These are phyloP conservation scores for Melanogaster broomeanus DNA, from an alignment of 768 basidiomycete genomes.

Conservation along the genomic window DNA sequence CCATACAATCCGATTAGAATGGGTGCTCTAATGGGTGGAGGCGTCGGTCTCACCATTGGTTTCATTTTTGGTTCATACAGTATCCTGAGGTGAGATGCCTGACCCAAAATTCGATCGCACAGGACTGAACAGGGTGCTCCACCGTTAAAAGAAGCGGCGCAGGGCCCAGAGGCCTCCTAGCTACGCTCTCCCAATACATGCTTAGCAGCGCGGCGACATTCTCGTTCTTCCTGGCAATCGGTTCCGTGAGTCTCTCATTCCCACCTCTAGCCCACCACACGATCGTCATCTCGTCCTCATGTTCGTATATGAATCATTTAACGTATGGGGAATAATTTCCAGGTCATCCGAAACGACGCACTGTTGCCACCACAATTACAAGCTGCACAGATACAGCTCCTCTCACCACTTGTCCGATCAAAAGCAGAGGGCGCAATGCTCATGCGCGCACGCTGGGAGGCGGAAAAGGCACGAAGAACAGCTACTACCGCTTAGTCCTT, in stretches of 20 bases:
- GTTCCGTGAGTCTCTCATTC: conserved; percentile 62
- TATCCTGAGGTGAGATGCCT: conserved; percentile 72
- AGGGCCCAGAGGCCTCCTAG: conserved; percentile 86
- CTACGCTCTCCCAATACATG: conserved; percentile 98
- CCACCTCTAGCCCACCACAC: not conserved
- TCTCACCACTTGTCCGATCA: conserved; percentile 58
- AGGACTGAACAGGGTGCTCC: conserved; percentile 6
- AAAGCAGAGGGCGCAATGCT: conserved; percentile 67
- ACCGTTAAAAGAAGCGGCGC: conserved; percentile 67
- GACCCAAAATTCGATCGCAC: not conserved
- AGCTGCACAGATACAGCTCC: conserved; percentile 61
- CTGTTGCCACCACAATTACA: conserved; percentile 59
- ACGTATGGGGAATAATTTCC: not conserved
- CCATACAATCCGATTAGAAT: conserved; percentile 52
- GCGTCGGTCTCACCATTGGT: conserved; percentile 94
- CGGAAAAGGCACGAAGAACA: conserved; percentile 45
- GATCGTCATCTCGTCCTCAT: not conserved
- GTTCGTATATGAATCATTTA: conserved; percentile 2
- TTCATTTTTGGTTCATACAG: conserved; percentile 96
- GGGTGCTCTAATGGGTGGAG: conserved; percentile 91
- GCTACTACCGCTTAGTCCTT: conserved; percentile 10
- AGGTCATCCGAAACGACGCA: conserved; percentile 91
- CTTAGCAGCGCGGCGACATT: conserved; percentile 97
- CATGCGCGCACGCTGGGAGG: conserved; percentile 77
- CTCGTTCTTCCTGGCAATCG: conserved; percentile 94